Percentiles rank a stretch among this genome's conserved stretches.
phyloP scores from a whole-genome alignment of 345 rosid species.

The Gossypium sturtianum region DNA sequence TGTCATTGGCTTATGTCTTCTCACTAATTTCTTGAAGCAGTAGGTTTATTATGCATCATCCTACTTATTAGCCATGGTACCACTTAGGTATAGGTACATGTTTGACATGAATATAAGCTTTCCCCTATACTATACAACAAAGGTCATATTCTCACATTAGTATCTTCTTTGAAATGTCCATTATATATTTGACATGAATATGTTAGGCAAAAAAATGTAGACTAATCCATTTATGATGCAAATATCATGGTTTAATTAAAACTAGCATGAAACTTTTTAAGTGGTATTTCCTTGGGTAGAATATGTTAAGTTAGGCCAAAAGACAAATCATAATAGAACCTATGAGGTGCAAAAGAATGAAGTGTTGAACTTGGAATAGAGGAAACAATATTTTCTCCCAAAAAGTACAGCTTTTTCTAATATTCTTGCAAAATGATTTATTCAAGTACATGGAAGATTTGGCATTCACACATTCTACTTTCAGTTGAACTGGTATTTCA shows the following conservation, averaged over 20 bases:
- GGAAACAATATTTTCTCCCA: neutral
- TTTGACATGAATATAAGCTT: neutral
- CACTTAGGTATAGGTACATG: neutral
- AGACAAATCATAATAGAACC: neutral
- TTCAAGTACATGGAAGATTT: neutral
- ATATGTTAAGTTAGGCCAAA: neutral
- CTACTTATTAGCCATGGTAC: neutral
- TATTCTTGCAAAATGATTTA: neutral
- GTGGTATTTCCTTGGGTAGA: neutral
- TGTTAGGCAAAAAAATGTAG: neutral
- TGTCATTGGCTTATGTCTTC: neutral
- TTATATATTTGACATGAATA: neutral
- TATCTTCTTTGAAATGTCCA: neutral
- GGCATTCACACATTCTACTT: neutral
- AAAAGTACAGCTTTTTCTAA: neutral
- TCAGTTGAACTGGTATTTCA: neutral
- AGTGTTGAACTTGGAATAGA: no score
- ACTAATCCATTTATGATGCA: neutral
- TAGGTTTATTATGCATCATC: neutral
- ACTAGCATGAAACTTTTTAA: neutral
- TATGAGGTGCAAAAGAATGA: no score
- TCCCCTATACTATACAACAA: neutral
- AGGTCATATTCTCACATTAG: neutral
- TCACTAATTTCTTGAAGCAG: neutral
- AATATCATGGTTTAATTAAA: neutral